Percentiles rank a stretch among this genome's conserved stretches.
Conservation (phyloP, 106 monocot species). For the Narthecium ossifragum region DNA sequence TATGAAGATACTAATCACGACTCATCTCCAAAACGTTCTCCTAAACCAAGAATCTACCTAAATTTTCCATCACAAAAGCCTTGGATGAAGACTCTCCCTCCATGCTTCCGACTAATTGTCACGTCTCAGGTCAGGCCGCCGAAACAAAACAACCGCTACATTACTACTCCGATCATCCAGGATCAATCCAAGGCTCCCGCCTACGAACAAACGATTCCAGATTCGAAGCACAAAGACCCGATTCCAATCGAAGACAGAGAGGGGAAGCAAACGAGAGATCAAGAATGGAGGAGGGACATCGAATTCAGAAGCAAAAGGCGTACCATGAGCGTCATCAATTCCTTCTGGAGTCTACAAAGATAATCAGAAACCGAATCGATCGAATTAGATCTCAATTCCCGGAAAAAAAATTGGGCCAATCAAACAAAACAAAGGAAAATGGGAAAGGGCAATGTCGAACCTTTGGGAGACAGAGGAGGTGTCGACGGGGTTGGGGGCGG, state of each 20-base stretch:
- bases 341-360: constrained; percentile 56
- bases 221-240: neutral
- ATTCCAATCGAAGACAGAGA: neutral
- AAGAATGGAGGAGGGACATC: neutral
- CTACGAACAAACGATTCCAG: neutral
- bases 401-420: neutral
- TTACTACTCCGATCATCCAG: neutral
- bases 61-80: no score
- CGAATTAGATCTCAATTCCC: neutral
- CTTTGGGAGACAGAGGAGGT: constrained; percentile 47
- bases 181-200: neutral
- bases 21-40: no score
- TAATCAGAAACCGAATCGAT: neutral
- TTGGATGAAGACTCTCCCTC: no score
- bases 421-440: neutral
- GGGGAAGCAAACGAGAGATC: neutral
- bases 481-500: constrained; percentile 38
- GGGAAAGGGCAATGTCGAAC: constrained; percentile 13
- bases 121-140: no score
- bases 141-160: no score
- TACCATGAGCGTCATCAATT: constrained; percentile 67
- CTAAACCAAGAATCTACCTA: no score
- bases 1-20: no score
- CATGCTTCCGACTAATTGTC: no score
- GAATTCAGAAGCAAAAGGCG: neutral